Base-by-base conservation (phyloP, 345 rosid genomes). In the Arabidopsis suecica region DNA sequence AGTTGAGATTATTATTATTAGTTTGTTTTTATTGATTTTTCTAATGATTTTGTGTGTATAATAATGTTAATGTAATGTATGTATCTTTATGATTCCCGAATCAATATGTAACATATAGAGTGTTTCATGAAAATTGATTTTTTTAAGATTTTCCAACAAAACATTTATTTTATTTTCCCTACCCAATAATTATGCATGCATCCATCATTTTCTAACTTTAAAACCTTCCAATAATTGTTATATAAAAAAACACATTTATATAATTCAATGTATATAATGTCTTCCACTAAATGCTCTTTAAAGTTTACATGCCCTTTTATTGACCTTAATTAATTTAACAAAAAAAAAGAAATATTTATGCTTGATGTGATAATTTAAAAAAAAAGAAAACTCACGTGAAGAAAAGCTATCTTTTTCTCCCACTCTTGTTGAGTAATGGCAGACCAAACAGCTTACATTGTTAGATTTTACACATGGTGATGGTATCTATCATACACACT, bases 371-470 rank as follows among this genome's bases (percentile, higher is more conserved):
- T 11, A 40, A 42, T 1, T 1, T 11, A 18, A 14, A 0, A 1
- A 1, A 25, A 12, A 28, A 28, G 33, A 7, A 6, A 38, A 37
- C 3, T 41, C 71, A 65, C 78, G 65, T 73, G 78, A 73, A 64
- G 18, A 44, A 67, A 59, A 58, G 20, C 20, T 14, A 62, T 68
- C 61, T 51, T 49, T 65, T 32, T 60, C 68, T 20, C 53, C 73
- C 54, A 59, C 73, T 59, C 59, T 58, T 58, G 67, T 66, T 73
- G 73, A 66, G 59, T 36, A 65, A 58, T 66, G 78, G 72, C 76
- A 66, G 73, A 67, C 73, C 66, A 75, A 41, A 66, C 71, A 56
- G 65, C 65, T 55, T 45, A 49, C 34, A 50, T 51, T 60, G 59
- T 62, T 49, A 60, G 73, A 75, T 58, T 58, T 57, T 44, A 16